Base-by-base conservation (phyloP, 176 grass and related monocot species). In the Rhipidocladum racemiflorum region DNA sequence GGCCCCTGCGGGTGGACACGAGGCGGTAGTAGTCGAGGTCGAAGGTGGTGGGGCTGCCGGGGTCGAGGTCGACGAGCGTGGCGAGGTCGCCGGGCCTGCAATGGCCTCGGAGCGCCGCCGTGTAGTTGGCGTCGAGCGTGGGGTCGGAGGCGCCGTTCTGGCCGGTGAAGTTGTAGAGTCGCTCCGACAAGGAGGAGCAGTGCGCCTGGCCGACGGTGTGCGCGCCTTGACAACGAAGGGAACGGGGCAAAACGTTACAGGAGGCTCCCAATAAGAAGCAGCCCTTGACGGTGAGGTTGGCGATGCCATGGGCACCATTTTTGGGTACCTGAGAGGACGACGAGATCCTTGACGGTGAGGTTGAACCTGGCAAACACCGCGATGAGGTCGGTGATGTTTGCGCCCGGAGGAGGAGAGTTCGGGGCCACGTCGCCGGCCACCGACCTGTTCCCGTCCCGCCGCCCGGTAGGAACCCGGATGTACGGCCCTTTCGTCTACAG, bases 321-420 rank as follows among this genome's bases (percentile, higher is more conserved):
- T 34, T 34, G 32, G 32, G 32, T 34, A 44, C 89, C 90, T 44
- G 90, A 92, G 65, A 89, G 84, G 88, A 92, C 84, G 30, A 69
- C 90, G 42, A 92, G 75, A 56, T 92, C 87, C 84, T 92, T 89
- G 55, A 65, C 87, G 3, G 90, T 92, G 61, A 92, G 84, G 85
- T 92, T 92, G 40, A 84, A 72, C 27, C 74, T 92, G 21, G 69
- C 54, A 30, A 92, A 92, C 43, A 72, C 54, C 14, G 84, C 35
- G 82, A 86, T 34, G 56, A 94, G 85, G 30, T 74, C 64, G 28
- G 17, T 42, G 63, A 94, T 67, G 68, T 15, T 92, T n/a, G 92
- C 75, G 11, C 28, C 85, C 5, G 84, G 87, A 2, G 81, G 0
- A 68, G 89, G 92, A 6, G 88, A 27, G 59, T 72, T 87, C 0